Percentiles rank a stretch among this genome's conserved stretches.
These are phyloP conservation scores for Neonectria ditissima DNA, from an alignment of 2,329 filamentous ascomycete species.

Conservation along the genomic window DNA sequence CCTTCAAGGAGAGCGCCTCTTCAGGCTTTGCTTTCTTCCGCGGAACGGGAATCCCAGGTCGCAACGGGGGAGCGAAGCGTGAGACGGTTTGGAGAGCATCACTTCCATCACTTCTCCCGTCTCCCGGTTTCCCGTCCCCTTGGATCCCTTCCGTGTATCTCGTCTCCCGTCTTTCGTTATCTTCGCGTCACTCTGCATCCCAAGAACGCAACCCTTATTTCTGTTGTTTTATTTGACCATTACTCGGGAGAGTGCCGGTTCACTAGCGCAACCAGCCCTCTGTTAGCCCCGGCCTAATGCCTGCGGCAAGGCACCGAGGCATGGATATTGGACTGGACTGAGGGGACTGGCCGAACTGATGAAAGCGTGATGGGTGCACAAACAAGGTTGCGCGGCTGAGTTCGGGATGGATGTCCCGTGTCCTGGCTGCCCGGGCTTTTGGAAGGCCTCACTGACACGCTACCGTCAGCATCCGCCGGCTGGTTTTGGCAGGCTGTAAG, in stretches of 20 bases:
- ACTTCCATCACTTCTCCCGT: neutral
- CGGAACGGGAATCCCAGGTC: neutral
- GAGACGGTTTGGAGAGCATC: neutral
- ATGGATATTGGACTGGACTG: neutral
- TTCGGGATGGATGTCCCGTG: neutral
- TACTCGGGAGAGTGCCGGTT: slow-evolving; percentile 13
- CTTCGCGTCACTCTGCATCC: neutral
- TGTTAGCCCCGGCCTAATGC: slow-evolving; percentile 16
- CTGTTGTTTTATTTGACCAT: slow-evolving; percentile 7
- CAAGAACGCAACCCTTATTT: neutral
- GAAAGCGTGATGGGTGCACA: neutral
- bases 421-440: neutral
- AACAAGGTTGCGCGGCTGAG: neutral
- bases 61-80: neutral
- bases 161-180: neutral
- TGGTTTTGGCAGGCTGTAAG: neutral
- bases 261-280: slow-evolving; percentile 16
- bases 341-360: neutral
- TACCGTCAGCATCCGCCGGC: neutral
- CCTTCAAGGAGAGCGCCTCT: neutral
- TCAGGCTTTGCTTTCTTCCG: neutral
- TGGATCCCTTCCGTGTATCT: neutral
- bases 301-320: slow-evolving; percentile 11
- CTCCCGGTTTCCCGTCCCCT: neutral
- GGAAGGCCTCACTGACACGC: slow-evolving; percentile 2